Evolutionary conservation across 768 basidiomycete genomes (phyloP), one percentile per base, ranked within the genome.

Genomic region (Auricularia auricula-judae): DNA sequence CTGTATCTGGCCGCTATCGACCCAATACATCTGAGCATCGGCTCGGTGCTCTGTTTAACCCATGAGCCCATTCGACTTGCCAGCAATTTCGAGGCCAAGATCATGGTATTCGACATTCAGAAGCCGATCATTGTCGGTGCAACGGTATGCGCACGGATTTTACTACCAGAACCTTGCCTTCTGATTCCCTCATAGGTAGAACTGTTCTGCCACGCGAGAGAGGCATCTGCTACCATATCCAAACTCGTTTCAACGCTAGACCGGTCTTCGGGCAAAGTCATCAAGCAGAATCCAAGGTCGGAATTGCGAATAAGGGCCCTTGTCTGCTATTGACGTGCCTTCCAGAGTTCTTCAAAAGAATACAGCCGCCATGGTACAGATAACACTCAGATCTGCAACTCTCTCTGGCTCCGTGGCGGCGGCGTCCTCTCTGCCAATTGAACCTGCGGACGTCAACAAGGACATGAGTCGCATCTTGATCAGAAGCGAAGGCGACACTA

Each of bases 381-480:
- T 98, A 64, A 81, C 84, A 4, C 72, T 98, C 51, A 85, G 94
- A 21, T 76, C 80, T 3, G 76, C 80, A 1, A 77, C 81, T 14
- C 74, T 82, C 5, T 81, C 82, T 4, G 83, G 84, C 10, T 72
- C 80, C 8, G 70, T 76, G 11, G 67, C 79, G 0, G 71, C 74
- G 39, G 76, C 78, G 16, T 79, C 84, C 7, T 81, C 86, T 2
- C 88, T 98, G 33, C 91, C 97, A 12, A 71, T 98, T 16, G 97
- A 98, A 72, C 82, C 90, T 1, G 96, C 97, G 68, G 75, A 85
- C 1, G 76, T 77, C 5, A 98, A 95, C 76, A 99, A 98, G 75
- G 91, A 95, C 64, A 97, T 98, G 97, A 97, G 97, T 0, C 78
- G 97, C 59, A 82, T 99, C 62, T 72, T 99, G 67, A 79, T 99